Conservation (phyloP, 768 basidiomycete genomes). For the Termitomyces bulborhizus region DNA sequence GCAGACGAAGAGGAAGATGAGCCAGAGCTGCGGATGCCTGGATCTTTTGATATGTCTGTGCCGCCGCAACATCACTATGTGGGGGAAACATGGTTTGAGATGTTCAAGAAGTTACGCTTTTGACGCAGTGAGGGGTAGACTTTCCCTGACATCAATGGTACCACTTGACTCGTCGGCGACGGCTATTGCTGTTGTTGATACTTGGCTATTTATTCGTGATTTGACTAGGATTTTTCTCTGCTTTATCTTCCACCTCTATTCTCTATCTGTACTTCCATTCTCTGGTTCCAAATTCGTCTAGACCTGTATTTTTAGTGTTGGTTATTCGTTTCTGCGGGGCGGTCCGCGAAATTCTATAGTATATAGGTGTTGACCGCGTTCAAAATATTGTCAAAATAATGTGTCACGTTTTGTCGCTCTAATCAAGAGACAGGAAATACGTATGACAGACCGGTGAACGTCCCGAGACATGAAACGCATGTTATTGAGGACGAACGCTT, state of each 20-base stretch:
- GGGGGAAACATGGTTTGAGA: slow-evolving; percentile 21
- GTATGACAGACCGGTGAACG: too few relatives aligned
- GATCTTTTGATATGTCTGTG: slow-evolving; percentile 36
- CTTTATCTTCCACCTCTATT: neutral
- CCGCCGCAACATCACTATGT: slow-evolving; percentile 5
- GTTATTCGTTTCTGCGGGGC: neutral
- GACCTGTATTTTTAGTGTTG: neutral
- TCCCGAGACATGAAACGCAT: too few relatives aligned
- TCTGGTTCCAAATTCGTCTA: neutral
- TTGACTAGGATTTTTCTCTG: neutral
- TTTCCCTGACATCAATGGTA: too few relatives aligned
- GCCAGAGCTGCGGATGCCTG: slow-evolving; percentile 40
- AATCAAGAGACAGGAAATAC: too few relatives aligned
- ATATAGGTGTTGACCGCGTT: too few relatives aligned
- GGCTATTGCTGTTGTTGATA: neutral
- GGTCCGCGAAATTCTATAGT: neutral
- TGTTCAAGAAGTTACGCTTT: slow-evolving; percentile 21
- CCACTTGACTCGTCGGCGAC: too few relatives aligned
- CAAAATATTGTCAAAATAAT: too few relatives aligned
- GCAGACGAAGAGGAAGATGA: slow-evolving; percentile 17
- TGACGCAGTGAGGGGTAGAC: slow-evolving; percentile 27
- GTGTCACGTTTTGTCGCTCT: too few relatives aligned
- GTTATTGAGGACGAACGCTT: too few relatives aligned
- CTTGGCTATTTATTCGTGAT: neutral
- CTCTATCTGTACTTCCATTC: neutral